Conservation (phyloP, 2,329 filamentous ascomycete genomes). For the Hyphodiscus sp. region DNA sequence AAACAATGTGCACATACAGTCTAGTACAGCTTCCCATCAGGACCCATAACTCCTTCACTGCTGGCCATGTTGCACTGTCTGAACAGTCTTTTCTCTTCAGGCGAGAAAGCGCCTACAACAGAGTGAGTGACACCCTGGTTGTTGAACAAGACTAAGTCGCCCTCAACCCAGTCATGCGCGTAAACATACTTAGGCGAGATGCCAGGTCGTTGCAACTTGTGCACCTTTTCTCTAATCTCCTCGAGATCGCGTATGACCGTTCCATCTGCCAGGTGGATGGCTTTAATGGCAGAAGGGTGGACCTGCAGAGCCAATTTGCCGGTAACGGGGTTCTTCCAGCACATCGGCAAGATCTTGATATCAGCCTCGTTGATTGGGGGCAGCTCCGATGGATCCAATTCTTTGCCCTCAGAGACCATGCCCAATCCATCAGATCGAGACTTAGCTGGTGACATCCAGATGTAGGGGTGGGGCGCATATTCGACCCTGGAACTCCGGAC, state of each 20-base stretch:
- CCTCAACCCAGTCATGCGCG: conserved; percentile 70
- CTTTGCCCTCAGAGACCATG: conserved; percentile 59
- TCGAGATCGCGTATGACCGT: conserved; percentile 61
- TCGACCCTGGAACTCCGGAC: conserved; percentile 61
- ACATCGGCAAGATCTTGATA: conserved; percentile 68
- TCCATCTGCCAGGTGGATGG: conserved; percentile 61
- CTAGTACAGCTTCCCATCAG: conserved; percentile 29
- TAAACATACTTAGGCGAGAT: conserved; percentile 65
- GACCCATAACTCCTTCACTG: conserved; percentile 37
- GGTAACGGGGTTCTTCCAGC: conserved; percentile 70
- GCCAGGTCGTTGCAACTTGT: conserved; percentile 63
- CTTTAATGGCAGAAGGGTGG: conserved; percentile 65
- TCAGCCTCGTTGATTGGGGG: conserved; percentile 59
- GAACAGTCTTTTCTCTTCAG: conserved; percentile 69
- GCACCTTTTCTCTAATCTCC: conserved; percentile 62
- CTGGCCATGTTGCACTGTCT: conserved; percentile 75
- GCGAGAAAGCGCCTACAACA: conserved; percentile 67
- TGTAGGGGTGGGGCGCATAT: conserved; percentile 73
- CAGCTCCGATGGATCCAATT: conserved; percentile 52
- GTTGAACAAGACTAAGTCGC: conserved; percentile 72
- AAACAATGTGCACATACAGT: not conserved
- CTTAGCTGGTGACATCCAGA: conserved; percentile 70
- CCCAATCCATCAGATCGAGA: conserved; percentile 64
- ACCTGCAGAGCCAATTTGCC: conserved; percentile 64
- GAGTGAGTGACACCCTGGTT: conserved; percentile 70